These are phyloP conservation scores for Gastrolobium villosum DNA, from an alignment of 306 rosid genomes.

Conservation along the genomic window DNA sequence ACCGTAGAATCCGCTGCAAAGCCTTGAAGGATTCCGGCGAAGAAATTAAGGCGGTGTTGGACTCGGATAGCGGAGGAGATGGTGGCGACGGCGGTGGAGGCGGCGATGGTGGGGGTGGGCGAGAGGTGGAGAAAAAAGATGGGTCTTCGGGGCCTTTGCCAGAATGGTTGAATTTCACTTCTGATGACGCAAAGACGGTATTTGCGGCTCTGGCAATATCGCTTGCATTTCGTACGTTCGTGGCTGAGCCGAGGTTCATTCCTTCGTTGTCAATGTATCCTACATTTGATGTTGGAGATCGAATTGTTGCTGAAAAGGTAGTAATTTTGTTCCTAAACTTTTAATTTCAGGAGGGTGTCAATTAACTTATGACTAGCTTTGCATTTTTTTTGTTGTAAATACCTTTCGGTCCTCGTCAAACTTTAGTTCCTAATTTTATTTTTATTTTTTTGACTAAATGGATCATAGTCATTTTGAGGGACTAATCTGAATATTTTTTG, in stretches of 20 bases:
- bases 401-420: too few species aligned
- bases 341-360: neutral
- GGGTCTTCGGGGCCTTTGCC: constrained; percentile 60
- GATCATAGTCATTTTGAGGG: too few species aligned
- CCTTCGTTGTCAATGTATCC: constrained; percentile 99
- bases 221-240: constrained; percentile 70
- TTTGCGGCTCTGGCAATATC: constrained; percentile 81
- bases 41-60: constrained; percentile 57
- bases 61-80: constrained; percentile 52
- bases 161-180: constrained; percentile 78
- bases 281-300: constrained; percentile 98
- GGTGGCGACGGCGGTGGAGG: constrained; percentile 58
- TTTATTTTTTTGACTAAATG: too few species aligned
- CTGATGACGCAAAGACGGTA: constrained; percentile 87
- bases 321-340: neutral
- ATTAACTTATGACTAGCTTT: neutral
- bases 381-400: too few species aligned
- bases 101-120: constrained; percentile 41
- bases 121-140: constrained; percentile 60
- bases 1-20: constrained; percentile 52
- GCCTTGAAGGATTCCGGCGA: constrained; percentile 60
- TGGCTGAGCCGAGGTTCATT: constrained; percentile 98
- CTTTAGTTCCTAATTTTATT: too few species aligned
- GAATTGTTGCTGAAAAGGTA: constrained; percentile 97
- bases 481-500: too few species aligned